phyloP scores from a whole-genome alignment of 148 eudicot species.

The Chenopodium berlandieri region DNA sequence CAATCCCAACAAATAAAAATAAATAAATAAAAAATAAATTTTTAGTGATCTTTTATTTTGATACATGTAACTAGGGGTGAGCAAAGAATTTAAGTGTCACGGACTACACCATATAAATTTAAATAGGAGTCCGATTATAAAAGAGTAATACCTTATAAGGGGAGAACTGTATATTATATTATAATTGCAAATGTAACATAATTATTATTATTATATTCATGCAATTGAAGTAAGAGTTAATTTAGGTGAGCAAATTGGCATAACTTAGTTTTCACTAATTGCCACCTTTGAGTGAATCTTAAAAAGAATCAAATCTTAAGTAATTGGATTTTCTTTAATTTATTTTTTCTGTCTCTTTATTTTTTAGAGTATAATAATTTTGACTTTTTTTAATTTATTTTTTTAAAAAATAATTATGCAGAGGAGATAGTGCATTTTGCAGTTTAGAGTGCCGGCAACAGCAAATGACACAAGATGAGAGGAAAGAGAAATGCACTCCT shows the following conservation, averaged over 20 bases:
- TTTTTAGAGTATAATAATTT: constrained; percentile 2
- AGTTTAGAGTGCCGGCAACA: constrained; percentile 71
- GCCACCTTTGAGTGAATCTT: neutral
- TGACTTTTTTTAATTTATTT: neutral
- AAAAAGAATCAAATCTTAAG: neutral
- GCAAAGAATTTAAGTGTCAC: too few relatives aligned
- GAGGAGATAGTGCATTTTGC: constrained; percentile 71
- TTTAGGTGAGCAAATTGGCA: neutral
- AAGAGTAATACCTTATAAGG: too few relatives aligned
- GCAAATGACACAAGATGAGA: constrained; percentile 64
- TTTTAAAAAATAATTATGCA: constrained; percentile 15
- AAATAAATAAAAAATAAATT: too few relatives aligned
- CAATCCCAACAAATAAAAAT: too few relatives aligned
- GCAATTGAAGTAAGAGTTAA: neutral
- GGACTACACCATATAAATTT: too few relatives aligned
- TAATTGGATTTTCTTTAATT: neutral
- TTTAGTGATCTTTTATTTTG: too few relatives aligned
- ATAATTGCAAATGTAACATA: too few relatives aligned
- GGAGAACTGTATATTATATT: too few relatives aligned
- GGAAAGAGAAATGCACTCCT: constrained; percentile 39
- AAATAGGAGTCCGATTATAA: too few relatives aligned
- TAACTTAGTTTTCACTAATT: neutral
- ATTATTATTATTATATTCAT: too few relatives aligned
- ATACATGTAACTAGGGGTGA: too few relatives aligned
- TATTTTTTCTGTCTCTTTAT: neutral